These are phyloP conservation scores for Orbilia blumenaviensis DNA, from an alignment of 2,329 filamentous ascomycete genomes.

Conservation along the genomic window DNA sequence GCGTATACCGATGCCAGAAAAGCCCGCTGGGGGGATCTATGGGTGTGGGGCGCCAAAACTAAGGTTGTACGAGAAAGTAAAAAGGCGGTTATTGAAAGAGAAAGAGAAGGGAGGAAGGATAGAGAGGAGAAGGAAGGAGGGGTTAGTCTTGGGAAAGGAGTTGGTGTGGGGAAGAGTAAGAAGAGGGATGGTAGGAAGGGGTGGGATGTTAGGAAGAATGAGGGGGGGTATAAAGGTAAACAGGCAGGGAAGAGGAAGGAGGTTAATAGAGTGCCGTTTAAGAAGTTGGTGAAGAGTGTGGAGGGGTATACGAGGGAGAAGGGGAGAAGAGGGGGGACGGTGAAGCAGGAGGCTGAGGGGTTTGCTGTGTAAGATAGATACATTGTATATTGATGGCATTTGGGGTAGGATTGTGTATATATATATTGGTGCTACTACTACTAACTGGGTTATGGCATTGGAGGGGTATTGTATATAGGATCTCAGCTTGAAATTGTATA, in stretches of 20 bases:
- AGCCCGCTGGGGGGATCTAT: conserved; percentile 88
- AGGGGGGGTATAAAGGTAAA: background rate
- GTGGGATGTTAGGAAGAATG: background rate
- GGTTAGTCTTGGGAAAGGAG: background rate
- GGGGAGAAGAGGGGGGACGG: background rate
- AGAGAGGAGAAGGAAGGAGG: background rate
- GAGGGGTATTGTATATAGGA: conserved; percentile 12
- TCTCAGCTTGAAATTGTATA: conserved; percentile 12
- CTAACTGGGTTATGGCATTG: too few species aligned
- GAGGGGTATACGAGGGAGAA: conserved; percentile 13
- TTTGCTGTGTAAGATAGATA: background rate
- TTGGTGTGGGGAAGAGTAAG: background rate
- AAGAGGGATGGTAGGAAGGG: conserved; percentile 14
- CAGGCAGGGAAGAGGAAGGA: conserved; percentile 2
- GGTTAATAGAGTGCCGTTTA: conserved; percentile 10
- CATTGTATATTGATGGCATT: background rate
- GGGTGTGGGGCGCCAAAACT: conserved; percentile 94
- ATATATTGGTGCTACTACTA: too few species aligned
- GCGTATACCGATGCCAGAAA: conserved; percentile 95
- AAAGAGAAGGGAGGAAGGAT: background rate
- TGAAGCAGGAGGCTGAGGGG: background rate
- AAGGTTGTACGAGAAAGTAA: conserved; percentile 71
- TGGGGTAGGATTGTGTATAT: background rate
- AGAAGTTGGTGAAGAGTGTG: conserved; percentile 12
- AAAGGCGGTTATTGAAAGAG: conserved; percentile 65